Evolutionary conservation across 768 basidiomycete genomes (phyloP), one percentile per base, ranked within the genome.

Genomic region (Tylopilus sp.): DNA sequence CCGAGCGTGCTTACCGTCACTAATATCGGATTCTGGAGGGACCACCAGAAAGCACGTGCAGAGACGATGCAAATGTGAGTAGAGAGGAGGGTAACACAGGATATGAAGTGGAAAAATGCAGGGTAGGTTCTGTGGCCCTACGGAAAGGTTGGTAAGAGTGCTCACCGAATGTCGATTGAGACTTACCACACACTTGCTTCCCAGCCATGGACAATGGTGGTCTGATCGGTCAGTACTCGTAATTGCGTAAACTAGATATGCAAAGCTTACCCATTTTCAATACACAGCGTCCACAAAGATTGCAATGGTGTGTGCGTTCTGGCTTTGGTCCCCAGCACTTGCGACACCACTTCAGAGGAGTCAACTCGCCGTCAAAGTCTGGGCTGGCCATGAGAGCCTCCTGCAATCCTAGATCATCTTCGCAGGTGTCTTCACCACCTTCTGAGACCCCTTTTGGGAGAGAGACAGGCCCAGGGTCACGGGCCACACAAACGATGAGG

Each of bases 201-300:
- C 90, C 22, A 92, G 71, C 90, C 90, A 93, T 7, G 85, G 87
- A 64, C 90, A 93, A 62, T 93, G 91, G 62, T 92, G 91, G 66
- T 93, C 89, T 92, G 59, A 49, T 41, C 49, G 47, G 42, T 61
- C 38, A 67, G 57, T 17, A 30, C 24, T 16, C 29, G 17, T 33
- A 13, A 45, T 33, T 31, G n/a, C 22, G 9, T 6, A 46, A 24
- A 25, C 7, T 48, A 19, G 16, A 9, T 17, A 40, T 29, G 25
- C 47, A 25, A 19, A 70, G 9, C 84, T 51, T 47, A 89, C 89
- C 90, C 87, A 91, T 86, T 72, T 91, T 92, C 34, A 92, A 71
- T 12, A 92, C 85, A 64, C 91, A 92, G 33, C 88, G 78, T 33
- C 83, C 81, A 65, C 90, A 93, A 29, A 78, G 65, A 14, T 76